Conservation (phyloP, 495 filamentous ascomycete species). For the Podospora tetraspora region DNA sequence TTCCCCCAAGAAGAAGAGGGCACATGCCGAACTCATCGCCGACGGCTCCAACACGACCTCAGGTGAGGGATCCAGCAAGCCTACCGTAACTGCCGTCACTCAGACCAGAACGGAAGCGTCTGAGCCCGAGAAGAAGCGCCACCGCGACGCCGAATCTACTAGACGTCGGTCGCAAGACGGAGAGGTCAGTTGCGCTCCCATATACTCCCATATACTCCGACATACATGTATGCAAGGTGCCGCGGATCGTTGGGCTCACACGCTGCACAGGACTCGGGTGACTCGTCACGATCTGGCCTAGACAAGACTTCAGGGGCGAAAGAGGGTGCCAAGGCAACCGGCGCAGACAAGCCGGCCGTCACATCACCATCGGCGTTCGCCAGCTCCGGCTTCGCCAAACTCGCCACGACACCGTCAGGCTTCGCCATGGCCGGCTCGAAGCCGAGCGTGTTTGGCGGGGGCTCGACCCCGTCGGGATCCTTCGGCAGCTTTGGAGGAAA, state of each 20-base stretch:
- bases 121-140: constrained; percentile 54
- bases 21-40: constrained; percentile 43
- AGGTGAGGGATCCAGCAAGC: constrained; percentile 25
- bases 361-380: constrained; percentile 46
- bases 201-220: not conserved
- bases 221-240: not conserved
- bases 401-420: constrained; percentile 44
- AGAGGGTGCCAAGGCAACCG: constrained; percentile 4
- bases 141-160: constrained; percentile 36
- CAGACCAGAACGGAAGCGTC: constrained; percentile 39
- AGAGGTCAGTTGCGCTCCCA: constrained; percentile 17
- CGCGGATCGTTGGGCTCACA: constrained; percentile 10
- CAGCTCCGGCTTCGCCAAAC: constrained; percentile 47
- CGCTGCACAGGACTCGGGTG: constrained; percentile 12
- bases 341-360: constrained; percentile 17
- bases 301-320: constrained; percentile 12
- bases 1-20: constrained; percentile 55
- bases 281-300: constrained; percentile 21
- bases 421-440: constrained; percentile 31
- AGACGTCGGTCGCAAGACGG: constrained; percentile 19
- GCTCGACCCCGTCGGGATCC: constrained; percentile 30
- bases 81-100: constrained; percentile 19
- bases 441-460: constrained; percentile 35
- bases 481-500: constrained; percentile 27
- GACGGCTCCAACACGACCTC: constrained; percentile 34